Evolutionary conservation across 163 green algal species (phyloP), one percentile per base, ranked within the genome.

Genomic region (Trebouxia gelatinosa): DNA sequence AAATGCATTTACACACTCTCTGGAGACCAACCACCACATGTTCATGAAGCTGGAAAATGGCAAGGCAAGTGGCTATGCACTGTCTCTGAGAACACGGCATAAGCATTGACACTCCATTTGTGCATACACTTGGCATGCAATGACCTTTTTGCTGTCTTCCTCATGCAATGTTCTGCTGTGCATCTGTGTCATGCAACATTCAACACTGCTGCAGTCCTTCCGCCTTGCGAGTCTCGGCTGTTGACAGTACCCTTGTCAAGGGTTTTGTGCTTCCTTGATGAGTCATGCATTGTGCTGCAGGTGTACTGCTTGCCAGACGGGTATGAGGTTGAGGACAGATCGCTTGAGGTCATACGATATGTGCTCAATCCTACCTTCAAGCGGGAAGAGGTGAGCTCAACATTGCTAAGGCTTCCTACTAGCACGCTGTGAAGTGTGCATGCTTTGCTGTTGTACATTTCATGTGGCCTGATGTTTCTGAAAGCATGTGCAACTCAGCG

Each of bases 261-360:
- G 43, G 43, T n/a, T n/a, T n/a, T n/a, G 48, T 58, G 6, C 26
- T 32, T 6, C 17, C n/a, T 66, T 13, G 57, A 37, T 66, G 11
- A 66, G 57, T 11, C 57, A 29, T 66, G 57, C 57, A 66, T 37
- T 9, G 43, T 54, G 43, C 43, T 54, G 43, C 84, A 89, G 82
- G 92, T 98, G 75, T 99, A 95, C 85, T 98, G 93, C 90, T 87
- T 99, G 70, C 95, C 95, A 2, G 95, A 99, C 78, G 92, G 92
- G 74, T 99, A 99, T 84, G 90, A 98, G 85, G 92, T 99, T 46
- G 79, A 88, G 2, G 95, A 99, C 84, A 81, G 87, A 46, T 97
- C 93, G 23, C 82, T 99, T 40, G 90, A 96, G 38, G 92, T 97
- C 85, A 98, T 99, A 64, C 86, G 93, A 6, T 88, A 92, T 70